Base-by-base conservation (phyloP, 805 yeast genomes). In the Sugiyamaella americana region DNA sequence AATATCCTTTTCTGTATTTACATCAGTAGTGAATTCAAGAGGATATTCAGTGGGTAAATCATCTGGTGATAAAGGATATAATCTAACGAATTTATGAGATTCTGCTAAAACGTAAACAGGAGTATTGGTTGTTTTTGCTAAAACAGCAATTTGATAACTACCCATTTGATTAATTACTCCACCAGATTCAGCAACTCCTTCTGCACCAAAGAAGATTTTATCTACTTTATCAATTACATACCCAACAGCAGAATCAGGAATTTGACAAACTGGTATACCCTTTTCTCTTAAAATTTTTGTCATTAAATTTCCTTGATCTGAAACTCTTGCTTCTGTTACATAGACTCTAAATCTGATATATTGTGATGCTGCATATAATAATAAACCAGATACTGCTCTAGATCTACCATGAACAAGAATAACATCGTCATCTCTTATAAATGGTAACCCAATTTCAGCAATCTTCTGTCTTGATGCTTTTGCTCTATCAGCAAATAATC, bases 131-230 rank as follows among this genome's bases (percentile, higher is more conserved):
- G 84, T 80, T 57, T 85, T 83, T 2, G 98, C 96, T 49, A 93
- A 69, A 40, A 93, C 91, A 35, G 97, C 97, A 41, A 91, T 83
- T 60, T 93, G 96, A 65, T 87, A 93, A 1, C 95, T 82, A 4
- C 99, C 99, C 51, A 93, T 64, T 54, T 67, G 89, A 66, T 93
- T 93, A 56, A 93, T 91, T 41, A 94, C 87, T 29, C 99, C 99
- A 47, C 99, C 99, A 63, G 94, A 84, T 69, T 93, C 99, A 2
- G 96, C 95, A 2, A 93, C 99, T 56, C 99, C 99, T 67, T 93
- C 98, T 1, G 98, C 98, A 46, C 99, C 99, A 54, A 93, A 93
- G 54, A 93, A 76, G 3, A 93, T 85, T 65, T 93, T 91, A 68
- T 91, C 95, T 11, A 89, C 88, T 63, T 85, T 84, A 63, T 87